Evolutionary conservation across 805 yeast genomes (phyloP), one percentile per base, ranked within the genome.

Genomic region (Starmerella bombi): DNA sequence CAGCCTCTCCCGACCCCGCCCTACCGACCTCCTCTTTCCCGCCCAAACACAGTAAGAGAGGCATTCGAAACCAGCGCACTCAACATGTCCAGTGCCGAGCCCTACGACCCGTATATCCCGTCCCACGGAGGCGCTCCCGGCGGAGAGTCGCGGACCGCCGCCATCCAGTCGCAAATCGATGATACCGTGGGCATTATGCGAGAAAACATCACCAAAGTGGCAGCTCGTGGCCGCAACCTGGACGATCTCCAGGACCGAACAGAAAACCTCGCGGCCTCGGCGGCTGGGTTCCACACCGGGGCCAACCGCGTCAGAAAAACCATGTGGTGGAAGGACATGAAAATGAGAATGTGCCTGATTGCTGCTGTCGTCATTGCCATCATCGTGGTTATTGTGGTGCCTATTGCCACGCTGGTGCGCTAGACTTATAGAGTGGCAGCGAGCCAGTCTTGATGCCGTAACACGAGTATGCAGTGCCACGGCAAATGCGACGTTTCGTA

Each of bases 301-400:
- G 97, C 98, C 44, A 88, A 88, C 65, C 77, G 93, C 54, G 96
- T 88, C 36, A 81, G 98, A 65, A 88, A 86, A 63, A 93, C 86
- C 59, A 88, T 88, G 96, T 88, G 97, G 97, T 82, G 93, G 81
- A 88, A 91, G 63, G 94, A 88, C 61, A 72, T 91, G 74, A 91
- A 91, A 68, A 80, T 91, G 88, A 79, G 93, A 62, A 66, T 86
- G 69, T 88, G 97, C 63, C 64, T 82, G 43, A 78, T 86, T 44
- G 75, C 79, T 36, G 80, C 79, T 22, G 77, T 78, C 20, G 65
- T 91, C 39, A 75, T 88, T 56, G 75, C 86, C 39, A 64, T 88
- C 51, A 64, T 88, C 43, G 80, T 88, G 41, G 93, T 88, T 42
- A 75, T 79, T 49, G 81, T 86, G 50, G 95, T 88, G 31, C 97